Conservation (phyloP, 2,329 filamentous ascomycete species). For the Raffaelea ambrosiae region DNA sequence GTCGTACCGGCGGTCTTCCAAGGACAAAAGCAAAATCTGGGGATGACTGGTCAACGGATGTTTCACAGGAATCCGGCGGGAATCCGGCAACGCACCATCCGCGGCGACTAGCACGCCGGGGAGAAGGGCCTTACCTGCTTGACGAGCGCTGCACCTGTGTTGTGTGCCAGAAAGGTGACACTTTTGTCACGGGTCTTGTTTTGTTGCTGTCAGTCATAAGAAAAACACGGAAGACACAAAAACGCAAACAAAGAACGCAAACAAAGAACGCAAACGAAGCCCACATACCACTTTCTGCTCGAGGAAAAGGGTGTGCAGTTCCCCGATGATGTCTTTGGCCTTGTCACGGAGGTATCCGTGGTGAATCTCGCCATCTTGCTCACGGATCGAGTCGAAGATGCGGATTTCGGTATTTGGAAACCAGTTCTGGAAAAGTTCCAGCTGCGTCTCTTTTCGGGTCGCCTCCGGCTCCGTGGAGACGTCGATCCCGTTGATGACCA, state of each 20-base stretch:
- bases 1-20: not conserved
- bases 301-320: not conserved
- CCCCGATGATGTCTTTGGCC: conserved; percentile 1
- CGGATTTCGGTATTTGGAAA: not conserved
- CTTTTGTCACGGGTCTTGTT: no score
- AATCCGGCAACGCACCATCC: no score
- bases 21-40: not conserved
- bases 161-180: conserved; percentile 3
- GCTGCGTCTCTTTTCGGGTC: not conserved
- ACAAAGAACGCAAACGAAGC: no score
- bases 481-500: conserved; percentile 7
- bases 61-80: no score
- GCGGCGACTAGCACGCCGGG: no score
- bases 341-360: not conserved
- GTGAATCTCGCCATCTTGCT: not conserved
- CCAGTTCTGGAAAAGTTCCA: not conserved
- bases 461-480: not conserved
- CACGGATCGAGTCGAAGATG: not conserved
- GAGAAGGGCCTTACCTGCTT: no score
- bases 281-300: not conserved
- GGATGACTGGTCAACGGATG: not conserved
- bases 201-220: no score
- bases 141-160: conserved; percentile 4
- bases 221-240: no score
- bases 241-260: no score